A percentile compares a stretch with the other conserved stretches of the same genome.
These are phyloP conservation scores for Leucocoprinus sp. DNA, from an alignment of 768 basidiomycete species.

Conservation along the genomic window DNA sequence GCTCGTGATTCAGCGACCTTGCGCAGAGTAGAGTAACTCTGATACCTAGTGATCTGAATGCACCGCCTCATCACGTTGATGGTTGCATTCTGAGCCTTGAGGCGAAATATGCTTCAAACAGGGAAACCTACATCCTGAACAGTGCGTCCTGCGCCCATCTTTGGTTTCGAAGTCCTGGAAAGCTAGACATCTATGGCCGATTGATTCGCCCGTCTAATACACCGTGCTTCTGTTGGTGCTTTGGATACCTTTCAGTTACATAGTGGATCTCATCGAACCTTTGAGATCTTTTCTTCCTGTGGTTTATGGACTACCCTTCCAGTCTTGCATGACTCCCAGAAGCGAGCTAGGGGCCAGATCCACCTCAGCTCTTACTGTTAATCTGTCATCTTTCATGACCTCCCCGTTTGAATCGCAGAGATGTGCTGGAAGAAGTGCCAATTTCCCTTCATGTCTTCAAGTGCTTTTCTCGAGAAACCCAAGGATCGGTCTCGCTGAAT, in stretches of 20 bases:
- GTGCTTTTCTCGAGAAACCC: background rate
- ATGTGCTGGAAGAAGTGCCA: background rate
- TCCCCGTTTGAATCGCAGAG: background rate
- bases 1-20: constrained; percentile 2
- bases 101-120: background rate
- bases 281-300: constrained; percentile 3
- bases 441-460: background rate
- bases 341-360: constrained; percentile 1
- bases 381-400: background rate
- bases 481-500: background rate
- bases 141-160: constrained; percentile 1
- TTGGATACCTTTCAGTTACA: background rate
- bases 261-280: constrained; percentile 7
- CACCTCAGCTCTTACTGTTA: background rate
- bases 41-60: constrained; percentile 5
- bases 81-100: constrained; percentile 9
- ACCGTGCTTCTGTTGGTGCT: background rate
- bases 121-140: background rate
- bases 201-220: background rate
- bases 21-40: constrained; percentile 5
- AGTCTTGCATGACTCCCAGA: constrained; percentile 5
- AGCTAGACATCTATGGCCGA: constrained; percentile 1
- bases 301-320: background rate
- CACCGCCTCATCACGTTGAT: background rate
- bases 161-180: background rate